These are phyloP conservation scores for Dactylonectria estremocensis DNA, from an alignment of 2,329 filamentous ascomycete genomes.

Conservation along the genomic window DNA sequence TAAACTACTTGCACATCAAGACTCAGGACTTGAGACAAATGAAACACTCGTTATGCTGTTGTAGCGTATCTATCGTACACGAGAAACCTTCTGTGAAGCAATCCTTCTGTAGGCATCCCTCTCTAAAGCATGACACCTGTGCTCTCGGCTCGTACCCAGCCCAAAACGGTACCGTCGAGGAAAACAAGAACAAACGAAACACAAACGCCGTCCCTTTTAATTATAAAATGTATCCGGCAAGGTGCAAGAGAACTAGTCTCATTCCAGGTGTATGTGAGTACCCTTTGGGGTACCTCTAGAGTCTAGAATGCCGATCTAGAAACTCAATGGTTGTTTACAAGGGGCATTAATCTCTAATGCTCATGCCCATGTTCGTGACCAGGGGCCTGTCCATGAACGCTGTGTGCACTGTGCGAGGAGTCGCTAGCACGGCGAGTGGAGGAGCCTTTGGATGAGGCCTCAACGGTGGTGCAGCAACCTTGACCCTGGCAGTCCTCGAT, in stretches of 20 bases:
- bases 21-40: background rate
- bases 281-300: constrained; percentile 6
- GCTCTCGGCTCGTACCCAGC: constrained; percentile 11
- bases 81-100: constrained; percentile 18
- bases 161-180: constrained; percentile 5
- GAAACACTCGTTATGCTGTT: constrained; percentile 17
- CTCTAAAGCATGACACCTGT: constrained; percentile 22
- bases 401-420: constrained; percentile 48
- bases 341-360: constrained; percentile 19
- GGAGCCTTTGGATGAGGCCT: constrained; percentile 53
- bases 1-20: background rate
- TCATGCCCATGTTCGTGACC: background rate
- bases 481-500: constrained; percentile 56
- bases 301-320: background rate
- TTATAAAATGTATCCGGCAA: constrained; percentile 35
- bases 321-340: background rate
- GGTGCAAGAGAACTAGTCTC: constrained; percentile 18
- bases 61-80: constrained; percentile 34
- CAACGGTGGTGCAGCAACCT: constrained; percentile 51
- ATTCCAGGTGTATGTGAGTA: background rate
- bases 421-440: constrained; percentile 56
- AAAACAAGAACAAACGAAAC: constrained; percentile 29
- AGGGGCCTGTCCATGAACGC: constrained; percentile 37
- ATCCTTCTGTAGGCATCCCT: background rate
- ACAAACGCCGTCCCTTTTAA: constrained; percentile 43